Base-by-base conservation (phyloP, 169 alveolate species). In the Plasmodium fragile region DNA sequence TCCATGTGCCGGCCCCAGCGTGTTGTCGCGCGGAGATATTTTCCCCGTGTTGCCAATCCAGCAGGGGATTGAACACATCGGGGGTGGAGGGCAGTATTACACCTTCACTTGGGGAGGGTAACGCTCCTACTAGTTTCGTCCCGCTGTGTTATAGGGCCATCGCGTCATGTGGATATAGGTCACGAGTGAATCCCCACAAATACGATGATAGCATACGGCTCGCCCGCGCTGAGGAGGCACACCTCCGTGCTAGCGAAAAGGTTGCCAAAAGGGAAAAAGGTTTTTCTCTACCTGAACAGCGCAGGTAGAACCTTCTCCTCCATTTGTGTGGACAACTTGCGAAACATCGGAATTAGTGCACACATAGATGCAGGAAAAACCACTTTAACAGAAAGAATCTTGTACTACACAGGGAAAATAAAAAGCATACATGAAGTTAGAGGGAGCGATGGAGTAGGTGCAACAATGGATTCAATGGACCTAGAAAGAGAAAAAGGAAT, bases 381-480 rank as follows among this genome's bases (percentile, higher is more conserved):
- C n/a, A 99, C 99, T 4, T 96, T 98, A 81, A 98, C 99, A 0
- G 99, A 99, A 92, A 94, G 99, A 65, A 98, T 95, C 4, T 82
- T 94, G 36, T 93, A 79, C 79, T 82, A 92, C 69, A 87, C 98
- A 41, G 99, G 99, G 11, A 97, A 98, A 75, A 98, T 98, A 82
- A 97, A 97, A 80, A 96, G 97, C 53, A 98, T 99, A 59, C 99
- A 98, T 89, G 99, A 99, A 95, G 99, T 99, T 70, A 95, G 99
- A 81, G 99, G 99, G 8, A 95, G 96, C 59, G 99, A 98, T 92
- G 98, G 98, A 25, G 99, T 98, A 4, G 99, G 99, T 22, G 99
- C 99, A 45, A 98, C 98, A 71, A 99, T 99, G 99, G 99, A 99
- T 95, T 97, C 98, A 83, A 99, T 99, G 99, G 99, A 98, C 92